phyloP scores from a whole-genome alignment of 176 grass and related monocot species.

The Carex kokanica region DNA sequence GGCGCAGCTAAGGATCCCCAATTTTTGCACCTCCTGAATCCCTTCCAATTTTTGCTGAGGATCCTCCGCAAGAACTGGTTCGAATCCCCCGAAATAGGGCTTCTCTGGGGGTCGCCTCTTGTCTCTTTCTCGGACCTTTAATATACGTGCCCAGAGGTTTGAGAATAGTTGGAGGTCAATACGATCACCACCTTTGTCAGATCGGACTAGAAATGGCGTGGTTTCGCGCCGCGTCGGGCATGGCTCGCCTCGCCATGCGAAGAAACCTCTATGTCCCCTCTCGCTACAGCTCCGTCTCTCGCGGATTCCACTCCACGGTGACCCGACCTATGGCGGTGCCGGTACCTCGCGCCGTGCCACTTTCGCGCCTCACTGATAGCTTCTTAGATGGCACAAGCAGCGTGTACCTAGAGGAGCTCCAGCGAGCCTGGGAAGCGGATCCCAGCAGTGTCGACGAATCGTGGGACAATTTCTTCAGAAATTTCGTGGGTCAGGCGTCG shows the following conservation, averaged over 20 bases:
- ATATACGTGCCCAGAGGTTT: no score
- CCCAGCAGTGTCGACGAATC: conserved; percentile 69
- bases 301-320: conserved; percentile 41
- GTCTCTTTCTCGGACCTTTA: background rate
- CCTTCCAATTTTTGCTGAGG: no score
- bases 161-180: no score
- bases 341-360: conserved; percentile 52
- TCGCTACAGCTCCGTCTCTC: conserved; percentile 14
- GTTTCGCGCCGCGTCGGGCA: conserved; percentile 57
- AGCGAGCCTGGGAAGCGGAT: conserved; percentile 67
- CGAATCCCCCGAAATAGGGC: background rate
- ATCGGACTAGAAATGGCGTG: conserved; percentile 43
- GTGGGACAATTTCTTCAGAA: conserved; percentile 88
- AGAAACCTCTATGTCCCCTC: conserved; percentile 32
- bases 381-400: conserved; percentile 83
- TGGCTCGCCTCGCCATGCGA: conserved; percentile 46
- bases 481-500: conserved; percentile 54
- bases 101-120: background rate
- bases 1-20: no score
- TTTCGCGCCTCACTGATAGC: conserved; percentile 60
- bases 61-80: no score
- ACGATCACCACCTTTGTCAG: conserved; percentile 8
- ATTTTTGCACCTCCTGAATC: no score
- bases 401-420: conserved; percentile 80
- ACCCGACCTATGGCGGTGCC: conserved; percentile 37